Conservation (phyloP, 768 basidiomycete species). For the Kwoniella botswanensis region DNA sequence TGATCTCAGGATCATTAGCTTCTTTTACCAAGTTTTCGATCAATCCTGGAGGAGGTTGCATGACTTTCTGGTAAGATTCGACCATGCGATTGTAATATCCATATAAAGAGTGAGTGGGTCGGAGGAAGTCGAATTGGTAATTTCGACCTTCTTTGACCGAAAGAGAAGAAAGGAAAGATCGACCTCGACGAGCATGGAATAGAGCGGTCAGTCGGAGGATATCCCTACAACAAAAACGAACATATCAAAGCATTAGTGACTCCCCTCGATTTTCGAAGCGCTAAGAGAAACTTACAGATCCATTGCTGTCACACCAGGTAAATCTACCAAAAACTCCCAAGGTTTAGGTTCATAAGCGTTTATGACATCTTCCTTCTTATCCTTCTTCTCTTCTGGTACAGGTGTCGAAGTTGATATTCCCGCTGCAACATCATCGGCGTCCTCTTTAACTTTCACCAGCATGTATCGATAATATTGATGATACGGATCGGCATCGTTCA, state of each 20-base stretch:
- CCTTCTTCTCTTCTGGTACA: slow-evolving; percentile 35
- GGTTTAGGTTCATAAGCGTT: slow-evolving; percentile 69
- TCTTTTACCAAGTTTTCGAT: slow-evolving; percentile 70
- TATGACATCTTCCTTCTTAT: slow-evolving; percentile 60
- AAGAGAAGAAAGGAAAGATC: slow-evolving; percentile 79
- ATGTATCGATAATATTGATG: slow-evolving; percentile 97
- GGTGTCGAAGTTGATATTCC: slow-evolving; percentile 32
- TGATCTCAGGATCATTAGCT: slow-evolving; percentile 68
- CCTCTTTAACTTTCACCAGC: slow-evolving; percentile 75
- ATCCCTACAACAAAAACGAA: slow-evolving; percentile 65
- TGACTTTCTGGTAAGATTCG: slow-evolving; percentile 90
- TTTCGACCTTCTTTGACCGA: slow-evolving; percentile 89
- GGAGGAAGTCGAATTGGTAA: slow-evolving; percentile 96
- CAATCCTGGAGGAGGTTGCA: slow-evolving; percentile 78
- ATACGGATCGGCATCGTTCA: slow-evolving; percentile 95
- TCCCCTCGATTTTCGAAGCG: slow-evolving; percentile 1
- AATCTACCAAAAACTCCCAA: slow-evolving; percentile 79
- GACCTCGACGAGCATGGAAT: slow-evolving; percentile 90
- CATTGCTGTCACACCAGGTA: slow-evolving; percentile 83
- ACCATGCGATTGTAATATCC: slow-evolving; percentile 96
- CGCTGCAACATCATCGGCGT: slow-evolving; percentile 50
- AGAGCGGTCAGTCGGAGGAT: slow-evolving; percentile 95
- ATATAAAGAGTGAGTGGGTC: slow-evolving; percentile 93
- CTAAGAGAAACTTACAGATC: slow-evolving; percentile 75
- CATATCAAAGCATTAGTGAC: slow-evolving; percentile 26